A percentile compares a stretch with the other conserved stretches of the same genome.
These are phyloP conservation scores for Tetrastigma voinierianum DNA, from an alignment of 164 flowering plant genomes.

Conservation along the genomic window DNA sequence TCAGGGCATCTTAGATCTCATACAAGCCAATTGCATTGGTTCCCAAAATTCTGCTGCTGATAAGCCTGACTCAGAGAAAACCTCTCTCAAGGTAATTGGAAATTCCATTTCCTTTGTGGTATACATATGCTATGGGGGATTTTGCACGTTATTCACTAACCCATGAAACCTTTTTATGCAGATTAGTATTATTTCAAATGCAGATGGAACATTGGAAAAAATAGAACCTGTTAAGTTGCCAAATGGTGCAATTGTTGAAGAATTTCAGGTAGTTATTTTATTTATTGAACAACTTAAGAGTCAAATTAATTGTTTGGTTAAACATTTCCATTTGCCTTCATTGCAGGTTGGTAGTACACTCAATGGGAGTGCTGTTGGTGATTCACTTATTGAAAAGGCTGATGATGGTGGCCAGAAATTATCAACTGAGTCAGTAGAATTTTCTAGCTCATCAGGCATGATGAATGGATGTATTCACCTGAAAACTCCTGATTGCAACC, in stretches of 20 bases:
- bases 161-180: conserved; percentile 6
- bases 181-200: conserved; percentile 18
- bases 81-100: conserved; percentile 23
- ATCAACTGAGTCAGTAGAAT: conserved; percentile 4
- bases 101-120: neutral
- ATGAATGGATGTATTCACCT: conserved; percentile 9
- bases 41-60: conserved; percentile 9
- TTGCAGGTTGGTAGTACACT: conserved; percentile 22
- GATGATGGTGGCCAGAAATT: neutral
- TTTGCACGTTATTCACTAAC: too few species aligned
- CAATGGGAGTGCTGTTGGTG: conserved; percentile 7
- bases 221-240: conserved; percentile 3
- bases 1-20: conserved; percentile 7
- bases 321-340: neutral
- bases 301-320: neutral
- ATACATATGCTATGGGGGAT: too few species aligned
- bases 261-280: conserved; percentile 26
- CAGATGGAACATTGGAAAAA: conserved; percentile 5
- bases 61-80: conserved; percentile 3
- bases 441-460: conserved; percentile 10
- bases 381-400: conserved; percentile 8
- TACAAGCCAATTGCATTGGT: neutral
- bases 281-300: neutral
- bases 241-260: conserved; percentile 8
- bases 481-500: conserved; percentile 11